Evolutionary conservation across 768 basidiomycete genomes (phyloP).

Genomic region (Sarcomyxa edulis): DNA sequence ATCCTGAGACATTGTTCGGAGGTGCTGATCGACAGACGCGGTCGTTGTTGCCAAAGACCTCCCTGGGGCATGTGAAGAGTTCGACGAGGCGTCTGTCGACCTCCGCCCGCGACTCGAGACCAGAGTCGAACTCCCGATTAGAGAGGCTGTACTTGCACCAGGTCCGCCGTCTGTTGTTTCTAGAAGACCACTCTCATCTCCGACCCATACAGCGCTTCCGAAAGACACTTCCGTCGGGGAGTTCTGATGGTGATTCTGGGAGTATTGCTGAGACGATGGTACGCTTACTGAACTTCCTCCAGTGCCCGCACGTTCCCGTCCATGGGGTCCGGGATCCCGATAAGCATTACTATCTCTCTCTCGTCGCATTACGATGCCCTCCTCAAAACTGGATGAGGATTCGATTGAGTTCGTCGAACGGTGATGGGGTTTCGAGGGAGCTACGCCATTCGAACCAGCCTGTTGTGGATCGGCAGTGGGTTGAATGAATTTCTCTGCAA

Average conservation of each 20-base stretch:
- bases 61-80: slow-evolving; percentile 45
- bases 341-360: slow-evolving; percentile 5
- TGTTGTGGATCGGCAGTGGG: slow-evolving; percentile 17
- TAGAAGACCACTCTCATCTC: slow-evolving; percentile 67
- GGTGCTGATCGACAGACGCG: slow-evolving; percentile 39
- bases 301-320: slow-evolving; percentile 27
- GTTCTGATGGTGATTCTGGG: slow-evolving; percentile 27
- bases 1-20: slow-evolving; percentile 63
- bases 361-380: slow-evolving; percentile 48
- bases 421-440: slow-evolving; percentile 21
- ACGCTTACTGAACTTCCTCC: slow-evolving; percentile 31
- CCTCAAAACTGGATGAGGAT: slow-evolving; percentile 68
- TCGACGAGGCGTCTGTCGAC: slow-evolving; percentile 73
- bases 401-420: slow-evolving; percentile 52
- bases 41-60: slow-evolving; percentile 32
- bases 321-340: slow-evolving; percentile 6
- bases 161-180: slow-evolving; percentile 19
- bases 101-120: slow-evolving; percentile 44
- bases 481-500: slow-evolving; percentile 74
- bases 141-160: slow-evolving; percentile 31
- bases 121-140: slow-evolving; percentile 33
- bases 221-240: slow-evolving; percentile 73
- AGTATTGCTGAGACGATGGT: slow-evolving; percentile 15
- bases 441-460: slow-evolving; percentile 20
- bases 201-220: slow-evolving; percentile 82